These are phyloP conservation scores for Scedosporium apiospermum DNA, from an alignment of 2,329 filamentous ascomycete species.

Conservation along the genomic window DNA sequence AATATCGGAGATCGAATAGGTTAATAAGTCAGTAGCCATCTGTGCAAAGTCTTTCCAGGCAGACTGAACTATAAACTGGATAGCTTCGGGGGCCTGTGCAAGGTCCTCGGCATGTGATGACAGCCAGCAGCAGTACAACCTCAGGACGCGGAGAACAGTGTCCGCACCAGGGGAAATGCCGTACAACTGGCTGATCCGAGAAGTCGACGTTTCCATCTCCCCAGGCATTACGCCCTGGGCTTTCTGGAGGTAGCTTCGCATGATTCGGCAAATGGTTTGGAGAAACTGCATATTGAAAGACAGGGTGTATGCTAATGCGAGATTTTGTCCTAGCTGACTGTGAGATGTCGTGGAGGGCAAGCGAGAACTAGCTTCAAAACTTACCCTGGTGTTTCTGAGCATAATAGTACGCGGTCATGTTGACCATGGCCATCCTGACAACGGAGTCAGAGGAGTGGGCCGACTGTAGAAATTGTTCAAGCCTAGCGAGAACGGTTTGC, in stretches of 20 bases:
- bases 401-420: conserved; percentile 73
- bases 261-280: not conserved
- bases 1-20: conserved; percentile 8
- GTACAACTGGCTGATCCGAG: not conserved
- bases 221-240: conserved; percentile 6
- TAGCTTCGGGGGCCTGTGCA: not conserved
- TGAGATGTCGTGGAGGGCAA: not conserved
- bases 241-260: not conserved
- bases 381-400: conserved; percentile 36
- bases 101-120: conserved; percentile 7
- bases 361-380: not conserved
- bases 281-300: conserved; percentile 6
- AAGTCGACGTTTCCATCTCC: not conserved
- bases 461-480: conserved; percentile 36
- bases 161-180: conserved; percentile 6
- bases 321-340: not conserved
- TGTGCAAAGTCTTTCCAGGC: conserved; percentile 9
- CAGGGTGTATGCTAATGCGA: not conserved
- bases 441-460: conserved; percentile 55
- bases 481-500: conserved; percentile 70
- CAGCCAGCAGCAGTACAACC: conserved; percentile 11
- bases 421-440: conserved; percentile 74
- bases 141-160: conserved; percentile 9
- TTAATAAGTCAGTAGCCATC: conserved; percentile 7
- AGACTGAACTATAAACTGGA: conserved; percentile 3